Evolutionary conservation across 2,329 filamentous ascomycete species (phyloP), one percentile per base, ranked within the genome.

Genomic region (Ophiostoma triangulosporum): DNA sequence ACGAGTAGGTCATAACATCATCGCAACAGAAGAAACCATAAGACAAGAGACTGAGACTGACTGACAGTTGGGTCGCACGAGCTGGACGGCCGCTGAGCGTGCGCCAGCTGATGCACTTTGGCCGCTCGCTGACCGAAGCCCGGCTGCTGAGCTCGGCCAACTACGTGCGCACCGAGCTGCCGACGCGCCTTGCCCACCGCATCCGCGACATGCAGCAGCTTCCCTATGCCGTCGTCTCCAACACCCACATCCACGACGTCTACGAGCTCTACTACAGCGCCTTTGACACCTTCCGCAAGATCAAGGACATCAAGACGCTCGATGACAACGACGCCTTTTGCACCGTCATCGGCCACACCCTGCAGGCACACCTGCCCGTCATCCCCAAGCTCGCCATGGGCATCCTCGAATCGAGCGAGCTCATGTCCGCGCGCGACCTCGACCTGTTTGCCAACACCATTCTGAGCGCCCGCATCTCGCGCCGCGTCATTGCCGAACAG

Each of bases 211-310:
- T 98, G 80, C 93, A 98, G 68, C 90, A 87, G 58, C 75, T 98
- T 38, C 93, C 93, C 17, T 98, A 95, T 65, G 87, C 93, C 35
- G 91, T 97, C 53, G 88, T 97, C 48, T 90, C 87, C n/a, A 98
- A 98, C 63, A 81, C 81, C 6, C 88, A 98, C 67, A 86, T 98
- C 58, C 88, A 86, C 64, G 83, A 94, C 60, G 93, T 97, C 32
- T 98, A 98, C 70, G 88, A 97, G 66, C 77, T 96, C 6, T 98
- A 98, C 73, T 95, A 96, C 70, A 83, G 83, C 60, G 91, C 93
- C n/a, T 98, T 98, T 62, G 93, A 98, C 65, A 82, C 76, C 52
- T 86, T 97, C 59, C 86, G 93, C 48, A 84, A 85, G 60, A 74
- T 96, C 38, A 83, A 83, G 50, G 88, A 95, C 64, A 82, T 98